Evolutionary conservation across 164 flowering plant genomes (phyloP).

Genomic region (Magnolia changhungtana): DNA sequence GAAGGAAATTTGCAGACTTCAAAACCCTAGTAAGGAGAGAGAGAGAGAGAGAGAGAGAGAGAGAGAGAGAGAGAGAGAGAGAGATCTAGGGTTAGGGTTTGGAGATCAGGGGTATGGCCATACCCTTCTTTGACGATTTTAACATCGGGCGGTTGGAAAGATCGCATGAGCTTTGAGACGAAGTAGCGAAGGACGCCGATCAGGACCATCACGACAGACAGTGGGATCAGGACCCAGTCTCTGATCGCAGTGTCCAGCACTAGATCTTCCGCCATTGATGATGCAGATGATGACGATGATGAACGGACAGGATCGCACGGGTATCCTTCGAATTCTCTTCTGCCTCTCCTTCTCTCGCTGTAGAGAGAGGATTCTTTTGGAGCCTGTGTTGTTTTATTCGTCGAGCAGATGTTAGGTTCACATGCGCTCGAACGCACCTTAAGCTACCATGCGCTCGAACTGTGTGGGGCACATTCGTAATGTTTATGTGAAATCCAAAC

Average conservation of each 20-base stretch:
- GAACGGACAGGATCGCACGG: background rate
- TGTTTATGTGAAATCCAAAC: too few species aligned
- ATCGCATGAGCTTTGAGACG: conserved; percentile 90
- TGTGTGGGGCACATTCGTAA: too few species aligned
- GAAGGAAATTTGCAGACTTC: background rate
- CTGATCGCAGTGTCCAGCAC: conserved; percentile 95
- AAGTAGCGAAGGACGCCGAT: conserved; percentile 91
- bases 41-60: background rate
- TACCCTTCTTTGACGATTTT: conserved; percentile 93
- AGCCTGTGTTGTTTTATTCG: too few species aligned
- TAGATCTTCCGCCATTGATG: conserved; percentile 87
- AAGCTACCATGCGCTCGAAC: too few species aligned
- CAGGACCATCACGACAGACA: conserved; percentile 92
- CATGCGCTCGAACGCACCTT: too few species aligned
- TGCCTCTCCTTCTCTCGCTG: too few species aligned
- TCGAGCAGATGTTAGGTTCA: too few species aligned
- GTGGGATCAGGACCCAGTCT: conserved; percentile 95
- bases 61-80: background rate
- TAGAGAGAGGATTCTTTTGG: too few species aligned
- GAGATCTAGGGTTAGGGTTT: background rate
- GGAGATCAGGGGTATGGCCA: too few species aligned
- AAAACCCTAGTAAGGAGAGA: background rate
- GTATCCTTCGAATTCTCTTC: too few species aligned
- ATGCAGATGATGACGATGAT: background rate
- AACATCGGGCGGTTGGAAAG: conserved; percentile 80